Conservation (phyloP, 2,329 filamentous ascomycete genomes). For the Paecilomyces variotii region DNA sequence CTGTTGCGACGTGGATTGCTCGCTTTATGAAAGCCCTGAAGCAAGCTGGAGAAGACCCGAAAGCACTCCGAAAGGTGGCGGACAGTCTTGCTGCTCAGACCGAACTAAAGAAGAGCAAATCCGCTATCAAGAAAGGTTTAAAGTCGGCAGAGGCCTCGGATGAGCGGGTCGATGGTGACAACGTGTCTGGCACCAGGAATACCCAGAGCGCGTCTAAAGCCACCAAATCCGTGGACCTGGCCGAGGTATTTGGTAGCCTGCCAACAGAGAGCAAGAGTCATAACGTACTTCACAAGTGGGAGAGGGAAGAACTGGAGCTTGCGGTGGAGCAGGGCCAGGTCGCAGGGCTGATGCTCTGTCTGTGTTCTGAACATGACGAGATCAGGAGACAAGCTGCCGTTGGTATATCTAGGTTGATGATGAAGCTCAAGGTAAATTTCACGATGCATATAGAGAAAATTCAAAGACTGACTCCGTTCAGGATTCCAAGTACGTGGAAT, state of each 20-base stretch:
- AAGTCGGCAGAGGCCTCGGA: slow-evolving; percentile 19
- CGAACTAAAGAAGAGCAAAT: slow-evolving; percentile 28
- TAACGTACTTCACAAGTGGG: slow-evolving; percentile 53
- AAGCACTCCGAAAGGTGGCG: slow-evolving; percentile 38
- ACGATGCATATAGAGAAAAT: slow-evolving; percentile 1
- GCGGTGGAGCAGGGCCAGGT: slow-evolving; percentile 71
- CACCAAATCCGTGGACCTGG: slow-evolving; percentile 36
- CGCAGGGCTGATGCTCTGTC: slow-evolving; percentile 60
- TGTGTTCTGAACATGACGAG: slow-evolving; percentile 65
- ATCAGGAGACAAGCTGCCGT: slow-evolving; percentile 65
- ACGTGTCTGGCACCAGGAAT: slow-evolving; percentile 7
- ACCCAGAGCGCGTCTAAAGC: slow-evolving; percentile 4
- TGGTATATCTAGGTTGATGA: slow-evolving; percentile 36
- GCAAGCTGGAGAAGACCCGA: slow-evolving; percentile 44
- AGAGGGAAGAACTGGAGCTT: slow-evolving; percentile 67
- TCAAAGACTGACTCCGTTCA: slow-evolving; percentile 20
- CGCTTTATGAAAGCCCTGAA: slow-evolving; percentile 49
- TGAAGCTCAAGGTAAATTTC: slow-evolving; percentile 38
- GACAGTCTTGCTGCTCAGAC: slow-evolving; percentile 34
- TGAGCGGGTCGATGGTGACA: slow-evolving; percentile 4
- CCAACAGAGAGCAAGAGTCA: slow-evolving; percentile 38
- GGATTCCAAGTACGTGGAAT: slow-evolving; percentile 65
- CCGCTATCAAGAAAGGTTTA: slow-evolving; percentile 28
- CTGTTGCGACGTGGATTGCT: slow-evolving; percentile 52
- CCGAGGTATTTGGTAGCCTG: slow-evolving; percentile 45